These are phyloP conservation scores for Funneliformis caledonium DNA, from an alignment of 371 early-diverging fungal genomes.

Conservation along the genomic window DNA sequence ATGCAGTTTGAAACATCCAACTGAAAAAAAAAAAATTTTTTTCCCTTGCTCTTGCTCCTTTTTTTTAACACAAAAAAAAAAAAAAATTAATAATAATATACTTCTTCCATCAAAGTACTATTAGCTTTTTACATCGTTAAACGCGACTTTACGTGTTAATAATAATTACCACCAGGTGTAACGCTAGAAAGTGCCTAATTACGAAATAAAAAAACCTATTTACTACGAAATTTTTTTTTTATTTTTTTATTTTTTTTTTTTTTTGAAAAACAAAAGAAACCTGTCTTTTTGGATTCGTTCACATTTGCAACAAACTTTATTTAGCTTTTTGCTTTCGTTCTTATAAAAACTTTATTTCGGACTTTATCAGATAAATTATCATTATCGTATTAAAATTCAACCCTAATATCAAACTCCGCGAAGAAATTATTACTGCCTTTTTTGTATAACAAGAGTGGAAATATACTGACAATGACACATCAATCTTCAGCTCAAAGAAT, in stretches of 20 bases:
- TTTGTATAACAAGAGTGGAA: background rate
- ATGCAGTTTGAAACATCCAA: background rate
- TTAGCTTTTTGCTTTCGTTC: too few relatives aligned
- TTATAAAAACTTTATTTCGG: background rate
- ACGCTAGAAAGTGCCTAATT: background rate
- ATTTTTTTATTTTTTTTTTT: background rate
- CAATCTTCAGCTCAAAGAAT: background rate
- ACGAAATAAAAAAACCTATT: background rate
- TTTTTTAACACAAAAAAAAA: background rate
- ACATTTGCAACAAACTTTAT: background rate
- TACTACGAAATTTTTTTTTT: background rate
- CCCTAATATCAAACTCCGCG: too few relatives aligned
- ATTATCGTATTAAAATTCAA: too few relatives aligned
- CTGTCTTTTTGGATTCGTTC: too few relatives aligned
- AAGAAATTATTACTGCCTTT: too few relatives aligned
- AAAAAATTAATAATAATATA: background rate
- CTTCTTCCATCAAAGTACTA: background rate
- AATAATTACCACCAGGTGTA: background rate
- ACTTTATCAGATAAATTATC: background rate
- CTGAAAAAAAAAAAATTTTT: background rate
- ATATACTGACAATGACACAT: conserved; percentile 5
- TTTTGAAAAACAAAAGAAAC: background rate
- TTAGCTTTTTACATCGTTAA: background rate
- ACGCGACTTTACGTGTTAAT: background rate
- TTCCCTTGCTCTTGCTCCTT: background rate